Evolutionary conservation across 192 early-diverging fungal species (phyloP).

Genomic region (Podila epicladia): DNA sequence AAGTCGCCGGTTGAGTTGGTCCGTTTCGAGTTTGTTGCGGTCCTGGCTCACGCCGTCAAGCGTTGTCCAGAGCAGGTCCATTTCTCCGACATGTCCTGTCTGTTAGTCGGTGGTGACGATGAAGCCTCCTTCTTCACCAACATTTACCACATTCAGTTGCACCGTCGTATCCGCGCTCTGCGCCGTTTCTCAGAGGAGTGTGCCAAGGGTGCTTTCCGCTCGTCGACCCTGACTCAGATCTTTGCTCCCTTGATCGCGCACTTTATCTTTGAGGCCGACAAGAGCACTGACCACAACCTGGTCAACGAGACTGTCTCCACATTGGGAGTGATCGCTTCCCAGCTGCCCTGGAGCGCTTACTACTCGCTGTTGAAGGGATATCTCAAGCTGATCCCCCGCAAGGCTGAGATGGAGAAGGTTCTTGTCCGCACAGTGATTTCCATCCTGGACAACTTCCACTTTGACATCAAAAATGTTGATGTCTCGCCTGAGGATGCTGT

Average conservation of each 20-base stretch:
- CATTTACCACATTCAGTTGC: conserved; percentile 94
- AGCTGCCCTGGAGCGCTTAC: conserved; percentile 89
- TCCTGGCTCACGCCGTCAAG: conserved; percentile 72
- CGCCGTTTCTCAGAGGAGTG: conserved; percentile 72
- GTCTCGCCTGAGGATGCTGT: conserved; percentile 54
- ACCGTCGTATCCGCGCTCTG: conserved; percentile 89
- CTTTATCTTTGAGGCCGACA: conserved; percentile 84
- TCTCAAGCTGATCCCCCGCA: conserved; percentile 69
- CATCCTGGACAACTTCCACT: conserved; percentile 93
- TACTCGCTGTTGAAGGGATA: conserved; percentile 79
- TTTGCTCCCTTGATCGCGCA: conserved; percentile 90
- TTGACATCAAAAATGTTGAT: conserved; percentile 74
- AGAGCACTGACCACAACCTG: conserved; percentile 74
- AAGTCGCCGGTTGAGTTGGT: conserved; percentile 62
- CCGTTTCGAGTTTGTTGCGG: conserved; percentile 74
- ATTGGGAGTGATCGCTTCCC: conserved; percentile 72
- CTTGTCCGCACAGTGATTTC: conserved; percentile 83
- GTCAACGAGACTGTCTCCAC: conserved; percentile 85
- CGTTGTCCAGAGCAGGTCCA: conserved; percentile 64
- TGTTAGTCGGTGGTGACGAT: conserved; percentile 81
- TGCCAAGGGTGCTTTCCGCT: conserved; percentile 54
- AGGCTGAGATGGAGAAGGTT: conserved; percentile 81
- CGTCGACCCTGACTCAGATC: conserved; percentile 68
- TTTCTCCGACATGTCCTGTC: conserved; percentile 70
- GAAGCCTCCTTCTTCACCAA: conserved; percentile 97